phyloP scores from a whole-genome alignment of 257 asterid genomes.

The Primulina tabacum region DNA sequence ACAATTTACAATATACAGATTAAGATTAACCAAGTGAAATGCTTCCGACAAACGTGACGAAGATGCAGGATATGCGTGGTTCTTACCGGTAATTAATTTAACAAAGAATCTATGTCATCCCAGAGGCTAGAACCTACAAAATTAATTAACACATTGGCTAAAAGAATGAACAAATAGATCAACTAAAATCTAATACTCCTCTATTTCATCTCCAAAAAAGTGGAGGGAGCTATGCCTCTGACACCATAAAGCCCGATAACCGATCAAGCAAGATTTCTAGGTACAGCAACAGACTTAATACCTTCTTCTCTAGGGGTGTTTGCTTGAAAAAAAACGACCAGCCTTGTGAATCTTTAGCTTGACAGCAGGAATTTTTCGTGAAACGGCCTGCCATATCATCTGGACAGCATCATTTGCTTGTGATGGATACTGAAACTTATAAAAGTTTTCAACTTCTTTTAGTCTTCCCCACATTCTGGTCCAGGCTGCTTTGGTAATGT shows the following conservation, averaged over 20 bases:
- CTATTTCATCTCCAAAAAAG: background rate
- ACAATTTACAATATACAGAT: background rate
- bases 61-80: background rate
- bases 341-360: slow-evolving; percentile 38
- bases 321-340: slow-evolving; percentile 30
- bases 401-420: slow-evolving; percentile 61
- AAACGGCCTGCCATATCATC: slow-evolving; percentile 72
- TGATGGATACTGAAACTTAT: slow-evolving; percentile 59
- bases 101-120: background rate
- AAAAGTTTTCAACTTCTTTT: slow-evolving; percentile 47
- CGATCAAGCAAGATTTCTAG: slow-evolving; percentile 50
- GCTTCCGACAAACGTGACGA: background rate
- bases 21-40: background rate
- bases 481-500: slow-evolving; percentile 55
- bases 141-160: background rate
- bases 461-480: slow-evolving; percentile 63
- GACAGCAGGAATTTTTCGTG: slow-evolving; percentile 51
- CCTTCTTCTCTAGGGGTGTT: slow-evolving; percentile 27
- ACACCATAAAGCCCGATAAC: background rate
- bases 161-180: slow-evolving; percentile 1
- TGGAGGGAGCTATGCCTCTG: background rate
- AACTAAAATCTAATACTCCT: background rate
- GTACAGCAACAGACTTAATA: slow-evolving; percentile 35
- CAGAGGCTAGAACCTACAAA: background rate
- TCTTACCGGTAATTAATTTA: background rate